These are phyloP conservation scores for Solanum bulbocastanum DNA, from an alignment of 257 asterid genomes.

Conservation along the genomic window DNA sequence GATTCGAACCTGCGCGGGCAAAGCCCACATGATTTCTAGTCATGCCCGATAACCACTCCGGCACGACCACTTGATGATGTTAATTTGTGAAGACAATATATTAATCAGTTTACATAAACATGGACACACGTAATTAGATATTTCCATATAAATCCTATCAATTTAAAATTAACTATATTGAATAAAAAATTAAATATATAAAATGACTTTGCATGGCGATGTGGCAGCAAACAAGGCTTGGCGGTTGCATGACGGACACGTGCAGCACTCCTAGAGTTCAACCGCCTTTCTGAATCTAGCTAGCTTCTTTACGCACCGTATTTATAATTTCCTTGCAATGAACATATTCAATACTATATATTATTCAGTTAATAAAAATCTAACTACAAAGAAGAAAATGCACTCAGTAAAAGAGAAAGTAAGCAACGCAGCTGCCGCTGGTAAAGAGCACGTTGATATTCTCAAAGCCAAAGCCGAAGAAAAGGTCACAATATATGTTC, in stretches of 20 bases:
- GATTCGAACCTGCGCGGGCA: slow-evolving; percentile 99
- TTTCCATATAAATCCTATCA: background rate
- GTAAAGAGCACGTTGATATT: slow-evolving; percentile 52
- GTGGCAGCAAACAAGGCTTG: background rate
- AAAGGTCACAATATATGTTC: slow-evolving; percentile 17
- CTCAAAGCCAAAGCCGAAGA: slow-evolving; percentile 58
- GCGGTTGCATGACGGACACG: background rate
- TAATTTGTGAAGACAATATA: accelerated
- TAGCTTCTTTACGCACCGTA: background rate
- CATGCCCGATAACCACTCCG: slow-evolving; percentile 99
- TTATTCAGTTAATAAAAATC: background rate
- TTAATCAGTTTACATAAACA: accelerated
- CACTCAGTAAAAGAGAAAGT: slow-evolving; percentile 46
- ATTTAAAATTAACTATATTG: background rate
- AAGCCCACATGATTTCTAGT: slow-evolving; percentile 99
- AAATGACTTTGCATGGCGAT: background rate
- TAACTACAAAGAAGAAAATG: slow-evolving; percentile 17
- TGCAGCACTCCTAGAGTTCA: background rate
- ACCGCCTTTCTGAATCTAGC: background rate
- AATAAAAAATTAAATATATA: too few species aligned
- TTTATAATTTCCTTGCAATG: background rate
- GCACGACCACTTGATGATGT: slow-evolving; percentile 64
- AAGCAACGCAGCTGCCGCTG: slow-evolving; percentile 54
- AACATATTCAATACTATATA: background rate
- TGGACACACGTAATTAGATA: background rate